Base-by-base conservation (phyloP, 2,329 filamentous ascomycete species). In the Xylaria sp. region DNA sequence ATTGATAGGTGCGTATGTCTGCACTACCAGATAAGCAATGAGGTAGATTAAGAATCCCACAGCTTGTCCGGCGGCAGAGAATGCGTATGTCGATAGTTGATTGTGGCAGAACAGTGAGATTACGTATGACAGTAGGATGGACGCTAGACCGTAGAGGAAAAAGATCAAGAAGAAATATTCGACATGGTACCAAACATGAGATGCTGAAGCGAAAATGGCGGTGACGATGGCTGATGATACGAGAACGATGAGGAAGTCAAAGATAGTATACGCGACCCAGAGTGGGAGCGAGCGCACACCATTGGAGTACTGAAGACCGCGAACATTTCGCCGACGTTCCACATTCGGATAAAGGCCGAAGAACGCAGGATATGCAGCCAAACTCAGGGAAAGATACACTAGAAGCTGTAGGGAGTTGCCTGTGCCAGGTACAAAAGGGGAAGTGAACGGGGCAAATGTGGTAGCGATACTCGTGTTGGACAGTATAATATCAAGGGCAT, bases 331-430 rank as follows among this genome's bases (percentile, higher is more conserved):
- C 11, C 93, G 82, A 29, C 93, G 86, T 78, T 97, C 94, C 31
- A 92, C 83, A n/a, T 93, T 97, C 0, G 93, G 92, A 75, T 97
- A 97, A 4, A 97, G 82, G 0, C 92, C 88, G 73, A 97, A 96
- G 82, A 97, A 94, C 15, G 91, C 93, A 0, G 94, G 93, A 73
- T 91, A 96, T 1, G 90, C 89, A 6, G 87, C 85, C 79, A 96
- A 89, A 0, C 90, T 92, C 9, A 97, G 84, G 15, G 91, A 89
- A 76, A 96, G 91, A 79, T 97, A 97, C 9, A 92, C 83, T 45
- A 95, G 87, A 20, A 97, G 83, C 76, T 96, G 92, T 27, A 97
- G 80, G 0, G 90, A 89, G 57, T 94, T 84, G 22, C 92, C 92
- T 9, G 89, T 87, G 22, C 83, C 83, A 0, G 92, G 88, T 29